phyloP scores from a whole-genome alignment of 2,329 filamentous ascomycete species.

The Fusarium avenaceum region DNA sequence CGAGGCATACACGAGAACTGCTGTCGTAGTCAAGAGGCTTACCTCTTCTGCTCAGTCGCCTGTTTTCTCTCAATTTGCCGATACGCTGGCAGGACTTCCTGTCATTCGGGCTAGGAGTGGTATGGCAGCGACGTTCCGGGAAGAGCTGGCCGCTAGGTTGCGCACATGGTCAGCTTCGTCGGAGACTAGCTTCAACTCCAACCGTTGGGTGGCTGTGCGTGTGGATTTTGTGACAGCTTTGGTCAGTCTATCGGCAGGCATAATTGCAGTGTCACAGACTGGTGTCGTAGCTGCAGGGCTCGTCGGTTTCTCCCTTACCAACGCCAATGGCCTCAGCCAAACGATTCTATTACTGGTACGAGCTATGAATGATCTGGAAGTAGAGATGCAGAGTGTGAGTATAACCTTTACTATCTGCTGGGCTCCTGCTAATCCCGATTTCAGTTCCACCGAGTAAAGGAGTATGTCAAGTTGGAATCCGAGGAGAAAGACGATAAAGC shows the following conservation, averaged over 20 bases:
- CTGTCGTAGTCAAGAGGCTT: conserved; percentile 61
- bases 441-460: conserved; percentile 63
- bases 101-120: conserved; percentile 65
- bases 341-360: conserved; percentile 67
- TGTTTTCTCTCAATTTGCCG: conserved; percentile 69
- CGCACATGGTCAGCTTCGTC: conserved; percentile 61
- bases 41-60: conserved; percentile 64
- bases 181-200: conserved; percentile 67
- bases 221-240: conserved; percentile 68
- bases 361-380: conserved; percentile 68
- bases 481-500: conserved; percentile 60
- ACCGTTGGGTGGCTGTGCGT: conserved; percentile 69
- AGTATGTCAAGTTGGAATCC: conserved; percentile 60
- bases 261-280: conserved; percentile 64
- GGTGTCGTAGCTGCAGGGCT: conserved; percentile 64
- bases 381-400: conserved; percentile 68
- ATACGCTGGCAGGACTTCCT: conserved; percentile 64
- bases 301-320: conserved; percentile 69
- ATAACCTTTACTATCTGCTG: not conserved
- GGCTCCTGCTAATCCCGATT: conserved; percentile 31
- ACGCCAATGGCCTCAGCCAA: conserved; percentile 66
- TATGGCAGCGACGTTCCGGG: conserved; percentile 63
- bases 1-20: conserved; percentile 65
- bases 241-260: conserved; percentile 64
- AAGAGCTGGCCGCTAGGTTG: conserved; percentile 65